Percentiles rank a stretch among this genome's conserved stretches.
These are phyloP conservation scores for Agaricus sinodeliciosus DNA, from an alignment of 768 basidiomycete species.

Conservation along the genomic window DNA sequence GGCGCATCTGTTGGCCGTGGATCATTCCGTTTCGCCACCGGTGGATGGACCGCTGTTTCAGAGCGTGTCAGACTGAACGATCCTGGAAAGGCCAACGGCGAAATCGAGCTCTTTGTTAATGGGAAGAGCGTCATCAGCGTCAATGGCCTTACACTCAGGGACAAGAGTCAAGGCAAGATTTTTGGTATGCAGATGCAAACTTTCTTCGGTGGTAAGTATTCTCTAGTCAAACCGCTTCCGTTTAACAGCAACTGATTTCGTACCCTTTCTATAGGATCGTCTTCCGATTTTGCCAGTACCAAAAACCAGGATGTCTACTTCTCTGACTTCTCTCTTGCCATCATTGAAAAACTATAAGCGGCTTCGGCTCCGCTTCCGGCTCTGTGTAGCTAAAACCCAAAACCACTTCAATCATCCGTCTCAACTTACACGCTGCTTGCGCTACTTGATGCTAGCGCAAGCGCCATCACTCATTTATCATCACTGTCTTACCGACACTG, in stretches of 20 bases:
- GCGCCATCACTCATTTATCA: slow-evolving; percentile 5
- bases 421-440: not conserved
- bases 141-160: slow-evolving; percentile 46
- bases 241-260: not conserved
- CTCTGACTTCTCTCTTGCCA: slow-evolving; percentile 63
- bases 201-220: slow-evolving; percentile 60
- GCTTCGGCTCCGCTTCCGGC: not conserved
- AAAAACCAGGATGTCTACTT: slow-evolving; percentile 58
- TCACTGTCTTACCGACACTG: not conserved
- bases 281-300: slow-evolving; percentile 37
- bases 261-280: slow-evolving; percentile 16
- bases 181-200: slow-evolving; percentile 70
- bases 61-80: slow-evolving; percentile 75
- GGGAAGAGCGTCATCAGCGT: slow-evolving; percentile 60
- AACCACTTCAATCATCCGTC: not conserved
- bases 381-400: not conserved
- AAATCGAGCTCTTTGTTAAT: slow-evolving; percentile 59
- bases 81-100: slow-evolving; percentile 61
- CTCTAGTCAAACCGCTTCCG: not conserved
- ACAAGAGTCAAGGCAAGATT: slow-evolving; percentile 41
- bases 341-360: slow-evolving; percentile 39
- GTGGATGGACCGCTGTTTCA: slow-evolving; percentile 60
- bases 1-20: slow-evolving; percentile 68
- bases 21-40: slow-evolving; percentile 54
- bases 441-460: not conserved